phyloP scores from a whole-genome alignment of 768 basidiomycete species.

The Hygrocybe coccinea region DNA sequence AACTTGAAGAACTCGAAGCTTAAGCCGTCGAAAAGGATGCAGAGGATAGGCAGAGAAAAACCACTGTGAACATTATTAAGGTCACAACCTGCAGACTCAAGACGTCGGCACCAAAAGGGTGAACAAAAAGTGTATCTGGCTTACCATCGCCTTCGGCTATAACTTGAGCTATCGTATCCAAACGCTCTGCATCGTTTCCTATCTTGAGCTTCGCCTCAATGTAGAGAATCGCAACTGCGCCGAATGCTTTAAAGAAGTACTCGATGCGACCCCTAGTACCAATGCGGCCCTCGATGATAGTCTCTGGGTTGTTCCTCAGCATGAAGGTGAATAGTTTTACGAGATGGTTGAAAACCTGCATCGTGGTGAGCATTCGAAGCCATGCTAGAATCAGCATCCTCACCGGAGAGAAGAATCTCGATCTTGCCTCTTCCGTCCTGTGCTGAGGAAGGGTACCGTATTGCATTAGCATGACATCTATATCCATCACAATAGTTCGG shows the following conservation, averaged over 20 bases:
- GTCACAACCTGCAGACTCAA: conserved; percentile 7
- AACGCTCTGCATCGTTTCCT: conserved; percentile 13
- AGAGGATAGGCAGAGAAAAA: conserved; percentile 1
- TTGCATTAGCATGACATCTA: conserved; percentile 20
- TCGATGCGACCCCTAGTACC: conserved; percentile 12
- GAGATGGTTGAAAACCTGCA: conserved; percentile 20
- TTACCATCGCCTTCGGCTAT: conserved; percentile 19
- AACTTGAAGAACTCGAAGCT: conserved; percentile 5
- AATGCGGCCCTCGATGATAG: conserved; percentile 10
- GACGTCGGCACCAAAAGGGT: background rate
- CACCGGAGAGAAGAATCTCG: conserved; percentile 21
- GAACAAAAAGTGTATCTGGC: conserved; percentile 7
- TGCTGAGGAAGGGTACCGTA: conserved; percentile 18
- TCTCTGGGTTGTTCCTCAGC: conserved; percentile 20
- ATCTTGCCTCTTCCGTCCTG: conserved; percentile 18
- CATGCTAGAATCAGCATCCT: conserved; percentile 10
- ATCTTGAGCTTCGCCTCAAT: conserved; percentile 19
- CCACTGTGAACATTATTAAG: background rate
- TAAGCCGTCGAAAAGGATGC: conserved; percentile 3
- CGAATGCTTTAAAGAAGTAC: conserved; percentile 20
- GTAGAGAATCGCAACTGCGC: conserved; percentile 15
- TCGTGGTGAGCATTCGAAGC: conserved; percentile 11
- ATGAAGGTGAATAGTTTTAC: conserved; percentile 15
- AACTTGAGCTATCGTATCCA: conserved; percentile 19
- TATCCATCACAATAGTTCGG: conserved; percentile 18